A percentile compares a stretch with the other conserved stretches of the same genome.
Conservation (phyloP, 169 alveolate genomes). For the Neospora caninum region DNA sequence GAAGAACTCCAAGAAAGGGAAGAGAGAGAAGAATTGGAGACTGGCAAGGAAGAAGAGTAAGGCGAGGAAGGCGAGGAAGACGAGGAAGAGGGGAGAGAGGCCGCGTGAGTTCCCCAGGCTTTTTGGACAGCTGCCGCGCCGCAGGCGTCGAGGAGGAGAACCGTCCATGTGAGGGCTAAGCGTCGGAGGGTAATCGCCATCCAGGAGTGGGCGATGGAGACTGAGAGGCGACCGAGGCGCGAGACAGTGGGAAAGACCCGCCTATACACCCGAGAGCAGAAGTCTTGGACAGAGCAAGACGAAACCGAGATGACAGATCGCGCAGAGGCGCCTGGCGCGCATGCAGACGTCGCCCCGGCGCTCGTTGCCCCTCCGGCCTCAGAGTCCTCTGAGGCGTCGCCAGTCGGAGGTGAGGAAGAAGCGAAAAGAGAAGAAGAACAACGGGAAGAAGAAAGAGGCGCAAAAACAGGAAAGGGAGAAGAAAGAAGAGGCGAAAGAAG, state of each 20-base stretch:
- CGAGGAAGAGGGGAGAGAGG: neutral
- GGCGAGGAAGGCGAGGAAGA: neutral
- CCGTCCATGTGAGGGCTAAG: neutral
- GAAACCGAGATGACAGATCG: neutral
- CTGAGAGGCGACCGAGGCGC: neutral
- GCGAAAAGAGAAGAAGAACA: neutral
- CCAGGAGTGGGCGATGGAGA: neutral
- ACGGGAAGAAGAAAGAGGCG: neutral
- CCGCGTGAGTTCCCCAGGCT: neutral
- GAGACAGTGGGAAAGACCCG: neutral
- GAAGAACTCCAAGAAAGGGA: too few species aligned
- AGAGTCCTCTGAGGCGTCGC: too few species aligned
- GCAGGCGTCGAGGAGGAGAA: neutral
- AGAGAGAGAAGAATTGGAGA: too few species aligned
- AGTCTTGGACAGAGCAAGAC: too few species aligned
- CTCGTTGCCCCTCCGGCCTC: neutral
- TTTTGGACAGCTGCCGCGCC: slow-evolving; percentile 21
- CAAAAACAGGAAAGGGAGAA: neutral
- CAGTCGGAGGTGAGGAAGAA: too few species aligned
- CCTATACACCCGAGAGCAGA: neutral
- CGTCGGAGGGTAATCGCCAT: neutral
- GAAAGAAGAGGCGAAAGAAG: neutral
- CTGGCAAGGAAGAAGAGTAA: too few species aligned
- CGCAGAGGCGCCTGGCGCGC: neutral
- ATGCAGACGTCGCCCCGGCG: neutral